Base-by-base conservation (phyloP, 2,329 filamentous ascomycete genomes). In the Exophiala alcalophila region DNA sequence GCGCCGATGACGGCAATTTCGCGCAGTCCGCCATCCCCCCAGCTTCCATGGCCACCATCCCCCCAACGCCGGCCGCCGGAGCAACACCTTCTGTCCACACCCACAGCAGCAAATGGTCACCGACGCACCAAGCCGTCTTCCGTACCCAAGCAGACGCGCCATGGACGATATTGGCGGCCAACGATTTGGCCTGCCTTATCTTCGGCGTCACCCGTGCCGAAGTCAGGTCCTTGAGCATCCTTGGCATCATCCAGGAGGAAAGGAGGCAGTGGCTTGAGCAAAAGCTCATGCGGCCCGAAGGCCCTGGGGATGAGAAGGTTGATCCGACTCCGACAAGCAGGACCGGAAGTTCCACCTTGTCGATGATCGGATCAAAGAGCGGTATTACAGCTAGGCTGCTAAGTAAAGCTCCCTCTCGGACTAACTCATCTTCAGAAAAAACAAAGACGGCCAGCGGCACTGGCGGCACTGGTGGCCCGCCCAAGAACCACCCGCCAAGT, bases 191-290 rank as follows among this genome's bases (percentile, higher is more conserved):
- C 12, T 98, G 92, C 65, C 73, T 98, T 29, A 84, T 97, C n/a
- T 98, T 97, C 67, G 92, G 92, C n/a, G 88, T 98, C 7, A 95
- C 90, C n/a, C 87, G 88, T 60, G 86, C 87, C 4, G 92, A 98
- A 65, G 86, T 98, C 16, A 81, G 89, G 41, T 96, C 89, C 61
- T 81, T 97, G 72, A 91, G 92, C 33, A 97, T 98, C 43, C 67
- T 98, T 45, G 90, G 97, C 61, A 88, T 98, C 20, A 89, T 98
- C 12, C 86, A 91, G 64, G 81, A 90, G 63, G 91, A 96, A 64
- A 78, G 89, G 45, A 76, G 91, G 54, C 79, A 82, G 19, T 98
- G 92, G 92, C 73, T 98, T 18, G 88, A 94, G 61, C 80, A 83
- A 49, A 96, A 90, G 65, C 73, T 98, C 29, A 40, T 45, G 3